Percentiles rank a stretch among this genome's conserved stretches.
These are phyloP conservation scores for Phytopythium cucurbitacearum DNA, from an alignment of 352 stramenopile genomes.

Conservation along the genomic window DNA sequence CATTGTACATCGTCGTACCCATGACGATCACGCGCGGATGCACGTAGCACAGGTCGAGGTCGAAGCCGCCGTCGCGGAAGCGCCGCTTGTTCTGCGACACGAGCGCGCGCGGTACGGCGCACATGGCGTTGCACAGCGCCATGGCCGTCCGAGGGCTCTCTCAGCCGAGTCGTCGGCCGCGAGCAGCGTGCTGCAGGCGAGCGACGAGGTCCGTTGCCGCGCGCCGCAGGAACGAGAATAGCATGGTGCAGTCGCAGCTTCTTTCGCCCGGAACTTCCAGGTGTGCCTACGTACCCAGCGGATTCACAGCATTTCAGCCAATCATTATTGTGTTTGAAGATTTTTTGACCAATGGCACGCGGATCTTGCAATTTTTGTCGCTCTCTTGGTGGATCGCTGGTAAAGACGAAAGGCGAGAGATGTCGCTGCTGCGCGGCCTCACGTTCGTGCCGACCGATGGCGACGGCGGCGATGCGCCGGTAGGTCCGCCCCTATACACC, in stretches of 20 bases:
- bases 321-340: background rate
- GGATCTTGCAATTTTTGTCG: too few relatives aligned
- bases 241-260: background rate
- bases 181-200: too few relatives aligned
- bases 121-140: constrained; percentile 28
- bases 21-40: constrained; percentile 76
- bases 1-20: constrained; percentile 27
- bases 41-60: constrained; percentile 71
- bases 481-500: constrained; percentile 35
- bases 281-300: background rate
- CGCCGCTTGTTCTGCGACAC: constrained; percentile 79
- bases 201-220: too few relatives aligned
- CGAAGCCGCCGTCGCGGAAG: constrained; percentile 51
- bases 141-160: constrained; percentile 10
- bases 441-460: constrained; percentile 44
- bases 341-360: constrained; percentile 1
- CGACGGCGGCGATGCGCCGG: constrained; percentile 7
- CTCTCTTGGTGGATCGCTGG: too few relatives aligned
- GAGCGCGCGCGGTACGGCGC: constrained; percentile 50
- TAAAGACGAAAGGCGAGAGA: constrained; percentile 1
- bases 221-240: background rate
- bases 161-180: background rate
- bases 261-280: background rate
- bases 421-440: constrained; percentile 60
- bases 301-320: background rate